These are phyloP conservation scores for Puccinia coronata DNA, from an alignment of 1,284 basidiomycete species.

Conservation along the genomic window DNA sequence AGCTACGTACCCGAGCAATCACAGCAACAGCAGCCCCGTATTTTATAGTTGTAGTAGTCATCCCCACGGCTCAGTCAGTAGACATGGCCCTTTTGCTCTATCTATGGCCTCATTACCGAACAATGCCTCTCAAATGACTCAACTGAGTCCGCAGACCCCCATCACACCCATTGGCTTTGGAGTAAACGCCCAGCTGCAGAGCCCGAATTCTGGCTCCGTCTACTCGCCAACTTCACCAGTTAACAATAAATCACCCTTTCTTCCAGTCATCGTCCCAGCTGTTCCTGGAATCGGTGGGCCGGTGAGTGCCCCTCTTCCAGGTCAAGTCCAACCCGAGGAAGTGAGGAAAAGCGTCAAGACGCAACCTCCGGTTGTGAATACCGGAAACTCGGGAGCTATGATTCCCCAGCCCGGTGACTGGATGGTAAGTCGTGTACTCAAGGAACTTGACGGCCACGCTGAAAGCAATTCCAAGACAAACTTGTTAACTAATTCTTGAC, in stretches of 20 bases:
- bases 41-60: slow-evolving; percentile 17
- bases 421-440: slow-evolving; percentile 32
- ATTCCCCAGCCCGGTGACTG: slow-evolving; percentile 46
- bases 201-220: background rate
- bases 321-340: slow-evolving; percentile 46
- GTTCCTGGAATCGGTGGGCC: slow-evolving; percentile 20
- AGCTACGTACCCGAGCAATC: slow-evolving; percentile 4
- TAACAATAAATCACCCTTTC: slow-evolving; percentile 10
- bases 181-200: slow-evolving; percentile 10
- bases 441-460: too few relatives aligned
- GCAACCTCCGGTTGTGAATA: slow-evolving; percentile 44
- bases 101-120: slow-evolving; percentile 3
- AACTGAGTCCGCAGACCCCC: background rate
- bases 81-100: slow-evolving; percentile 9
- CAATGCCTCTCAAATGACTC: slow-evolving; percentile 3
- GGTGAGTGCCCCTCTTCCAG: slow-evolving; percentile 33
- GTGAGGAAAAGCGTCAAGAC: slow-evolving; percentile 42
- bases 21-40: background rate
- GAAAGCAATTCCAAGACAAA: background rate
- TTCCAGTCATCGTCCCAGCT: slow-evolving; percentile 23
- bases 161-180: slow-evolving; percentile 8
- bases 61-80: slow-evolving; percentile 15
- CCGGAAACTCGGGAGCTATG: slow-evolving; percentile 42
- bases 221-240: background rate
- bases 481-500: background rate